Conservation (phyloP, 768 basidiomycete species). For the Mycena epipterygia region DNA sequence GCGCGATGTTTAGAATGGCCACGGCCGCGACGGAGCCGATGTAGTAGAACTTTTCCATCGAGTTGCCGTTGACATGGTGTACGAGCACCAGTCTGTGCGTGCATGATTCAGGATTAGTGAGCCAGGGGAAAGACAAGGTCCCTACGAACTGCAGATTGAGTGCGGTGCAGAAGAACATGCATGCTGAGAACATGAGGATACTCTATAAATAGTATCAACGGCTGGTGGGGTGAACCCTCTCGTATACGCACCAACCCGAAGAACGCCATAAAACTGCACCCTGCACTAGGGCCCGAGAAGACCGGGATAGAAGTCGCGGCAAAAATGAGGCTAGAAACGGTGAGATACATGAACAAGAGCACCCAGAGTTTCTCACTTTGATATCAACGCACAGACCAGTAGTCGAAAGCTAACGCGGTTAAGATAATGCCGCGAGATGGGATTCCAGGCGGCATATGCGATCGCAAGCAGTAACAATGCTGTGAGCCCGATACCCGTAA, state of each 20-base stretch:
- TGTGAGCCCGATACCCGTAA: background rate
- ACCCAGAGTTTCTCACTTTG: too few relatives aligned
- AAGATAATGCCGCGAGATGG: too few relatives aligned
- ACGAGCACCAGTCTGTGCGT: slow-evolving; percentile 10
- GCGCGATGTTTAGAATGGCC: too few relatives aligned
- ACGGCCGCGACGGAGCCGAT: slow-evolving; percentile 6
- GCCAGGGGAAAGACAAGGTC: background rate
- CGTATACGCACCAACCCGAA: slow-evolving; percentile 15
- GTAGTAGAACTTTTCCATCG: background rate
- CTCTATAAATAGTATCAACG: slow-evolving; percentile 7
- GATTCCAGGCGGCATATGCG: slow-evolving; percentile 6
- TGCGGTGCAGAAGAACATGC: too few relatives aligned
- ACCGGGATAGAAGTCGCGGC: slow-evolving; percentile 1
- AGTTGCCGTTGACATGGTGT: slow-evolving; percentile 10
- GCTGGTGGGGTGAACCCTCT: background rate
- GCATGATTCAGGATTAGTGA: slow-evolving; percentile 3
- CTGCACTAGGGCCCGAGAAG: slow-evolving; percentile 16
- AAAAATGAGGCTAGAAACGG: background rate
- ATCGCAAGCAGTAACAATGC: slow-evolving; percentile 4
- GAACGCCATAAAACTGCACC: slow-evolving; percentile 17
- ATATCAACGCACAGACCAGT: too few relatives aligned
- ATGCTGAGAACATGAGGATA: too few relatives aligned
- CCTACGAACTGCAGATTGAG: too few relatives aligned
- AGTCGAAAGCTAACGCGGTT: too few relatives aligned
- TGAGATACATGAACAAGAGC: background rate